phyloP scores from a whole-genome alignment of 1,139 yeast species.

The Pichia sp. region DNA sequence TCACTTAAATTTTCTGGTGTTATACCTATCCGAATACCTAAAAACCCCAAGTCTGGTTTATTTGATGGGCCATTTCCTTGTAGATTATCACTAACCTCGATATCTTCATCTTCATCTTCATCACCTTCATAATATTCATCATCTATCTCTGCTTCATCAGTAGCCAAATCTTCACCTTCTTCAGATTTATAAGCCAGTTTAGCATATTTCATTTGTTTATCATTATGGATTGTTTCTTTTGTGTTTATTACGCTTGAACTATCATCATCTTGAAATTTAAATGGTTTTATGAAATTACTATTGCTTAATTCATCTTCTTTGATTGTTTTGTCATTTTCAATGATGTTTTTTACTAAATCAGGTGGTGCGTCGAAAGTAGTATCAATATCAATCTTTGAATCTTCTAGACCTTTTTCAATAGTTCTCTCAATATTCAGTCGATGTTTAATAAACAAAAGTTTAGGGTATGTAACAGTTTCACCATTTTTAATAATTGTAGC shows the following conservation, averaged over 20 bases:
- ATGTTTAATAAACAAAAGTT: conserved; percentile 57
- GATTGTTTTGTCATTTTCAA: conserved; percentile 11
- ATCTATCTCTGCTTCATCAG: conserved; percentile 2
- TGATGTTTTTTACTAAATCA: conserved; percentile 9
- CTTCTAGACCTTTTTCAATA: conserved; percentile 43
- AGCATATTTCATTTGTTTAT: not conserved
- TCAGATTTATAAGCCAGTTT: conserved; percentile 1
- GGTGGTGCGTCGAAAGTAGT: conserved; percentile 11
- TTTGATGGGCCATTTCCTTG: conserved; percentile 7
- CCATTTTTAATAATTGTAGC: conserved; percentile 56
- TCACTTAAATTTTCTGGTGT: conserved; percentile 5
- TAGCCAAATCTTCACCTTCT: not conserved
- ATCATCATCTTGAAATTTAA: no score
- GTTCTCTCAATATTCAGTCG: conserved; percentile 59
- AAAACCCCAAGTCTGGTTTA: conserved; percentile 17
- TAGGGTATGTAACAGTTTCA: conserved; percentile 61
- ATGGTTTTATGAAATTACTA: no score
- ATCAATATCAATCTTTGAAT: conserved; percentile 12
- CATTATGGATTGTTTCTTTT: not conserved
- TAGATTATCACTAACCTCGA: conserved; percentile 9
- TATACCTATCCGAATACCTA: conserved; percentile 17
- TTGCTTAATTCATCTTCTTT: no score
- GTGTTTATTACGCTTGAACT: not conserved
- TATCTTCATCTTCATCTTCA: conserved; percentile 12
- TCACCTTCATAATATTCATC: no score